Evolutionary conservation across 129 eudicot genomes (phyloP).

Genomic region (Silybum marianum): DNA sequence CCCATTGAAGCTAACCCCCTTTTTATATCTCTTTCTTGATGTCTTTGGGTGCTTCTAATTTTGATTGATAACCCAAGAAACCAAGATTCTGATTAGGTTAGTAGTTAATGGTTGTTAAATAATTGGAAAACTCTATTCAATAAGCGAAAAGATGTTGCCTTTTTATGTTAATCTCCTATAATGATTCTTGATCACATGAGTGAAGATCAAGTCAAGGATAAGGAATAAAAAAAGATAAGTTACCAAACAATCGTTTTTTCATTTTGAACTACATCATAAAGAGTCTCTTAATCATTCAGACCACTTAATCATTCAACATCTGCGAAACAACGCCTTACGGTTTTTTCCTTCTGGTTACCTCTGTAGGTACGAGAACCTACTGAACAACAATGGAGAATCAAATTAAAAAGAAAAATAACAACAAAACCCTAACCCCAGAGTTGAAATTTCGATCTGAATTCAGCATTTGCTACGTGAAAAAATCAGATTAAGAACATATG

Average conservation of each 20-base stretch:
- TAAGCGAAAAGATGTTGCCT: neutral
- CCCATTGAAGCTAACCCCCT: neutral
- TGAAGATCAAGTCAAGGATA: too few relatives aligned
- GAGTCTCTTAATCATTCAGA: neutral
- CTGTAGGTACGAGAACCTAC: neutral
- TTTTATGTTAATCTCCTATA: neutral
- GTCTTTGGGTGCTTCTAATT: neutral
- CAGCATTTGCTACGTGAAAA: conserved; percentile 50
- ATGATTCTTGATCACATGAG: neutral
- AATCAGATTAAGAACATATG: conserved; percentile 64
- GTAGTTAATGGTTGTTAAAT: neutral
- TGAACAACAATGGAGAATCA: conserved; percentile 22
- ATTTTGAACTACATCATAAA: too few relatives aligned
- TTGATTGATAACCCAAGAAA: neutral
- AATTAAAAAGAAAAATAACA: conserved; percentile 36
- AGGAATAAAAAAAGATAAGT: too few relatives aligned
- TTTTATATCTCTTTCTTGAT: neutral
- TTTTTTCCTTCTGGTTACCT: neutral
- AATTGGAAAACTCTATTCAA: too few relatives aligned
- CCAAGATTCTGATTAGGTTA: neutral
- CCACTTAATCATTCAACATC: neutral
- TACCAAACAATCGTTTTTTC: too few relatives aligned
- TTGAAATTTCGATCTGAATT: conserved; percentile 54
- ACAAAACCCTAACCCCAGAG: conserved; percentile 52
- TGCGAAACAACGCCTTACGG: conserved; percentile 16